A percentile compares a stretch with the other conserved stretches of the same genome.
Conservation (phyloP, 2,329 filamentous ascomycete genomes). For the Lachnellula suecica region DNA sequence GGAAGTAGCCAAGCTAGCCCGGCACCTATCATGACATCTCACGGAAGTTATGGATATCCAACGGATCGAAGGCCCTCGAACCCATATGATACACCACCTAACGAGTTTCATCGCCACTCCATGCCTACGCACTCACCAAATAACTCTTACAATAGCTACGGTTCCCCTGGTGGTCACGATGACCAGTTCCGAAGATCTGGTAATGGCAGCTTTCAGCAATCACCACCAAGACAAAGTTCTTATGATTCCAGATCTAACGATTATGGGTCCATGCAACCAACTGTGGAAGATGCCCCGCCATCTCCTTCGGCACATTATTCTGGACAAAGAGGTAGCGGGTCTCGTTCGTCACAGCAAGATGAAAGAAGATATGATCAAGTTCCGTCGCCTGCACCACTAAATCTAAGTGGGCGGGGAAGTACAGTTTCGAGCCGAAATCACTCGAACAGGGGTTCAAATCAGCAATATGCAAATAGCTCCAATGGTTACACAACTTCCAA, state of each 20-base stretch:
- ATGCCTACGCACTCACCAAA: constrained; percentile 25
- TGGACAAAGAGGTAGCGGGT: constrained; percentile 18
- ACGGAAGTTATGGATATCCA: constrained; percentile 25
- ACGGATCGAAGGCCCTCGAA: constrained; percentile 15
- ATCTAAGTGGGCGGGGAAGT: constrained; percentile 28
- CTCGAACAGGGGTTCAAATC: constrained; percentile 16
- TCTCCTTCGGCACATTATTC: constrained; percentile 25
- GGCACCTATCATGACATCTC: constrained; percentile 16
- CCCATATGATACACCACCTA: constrained; percentile 18
- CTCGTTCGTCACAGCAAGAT: constrained; percentile 21
- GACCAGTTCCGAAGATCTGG: constrained; percentile 23
- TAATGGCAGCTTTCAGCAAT: constrained; percentile 27
- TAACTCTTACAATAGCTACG: constrained; percentile 31
- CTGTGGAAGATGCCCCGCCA: constrained; percentile 42
- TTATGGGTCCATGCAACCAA: constrained; percentile 45
- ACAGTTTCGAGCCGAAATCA: constrained; percentile 21
- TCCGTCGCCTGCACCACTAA: constrained; percentile 31
- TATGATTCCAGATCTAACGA: constrained; percentile 35
- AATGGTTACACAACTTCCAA: constrained; percentile 24
- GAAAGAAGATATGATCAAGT: constrained; percentile 28
- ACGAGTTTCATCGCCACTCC: constrained; percentile 25
- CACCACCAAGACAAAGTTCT: constrained; percentile 33
- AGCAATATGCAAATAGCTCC: constrained; percentile 28
- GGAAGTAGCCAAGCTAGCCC: constrained; percentile 23
- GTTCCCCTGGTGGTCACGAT: constrained; percentile 20